Conservation (phyloP, 2,329 filamentous ascomycete genomes). For the Canariomyces notabilis region DNA sequence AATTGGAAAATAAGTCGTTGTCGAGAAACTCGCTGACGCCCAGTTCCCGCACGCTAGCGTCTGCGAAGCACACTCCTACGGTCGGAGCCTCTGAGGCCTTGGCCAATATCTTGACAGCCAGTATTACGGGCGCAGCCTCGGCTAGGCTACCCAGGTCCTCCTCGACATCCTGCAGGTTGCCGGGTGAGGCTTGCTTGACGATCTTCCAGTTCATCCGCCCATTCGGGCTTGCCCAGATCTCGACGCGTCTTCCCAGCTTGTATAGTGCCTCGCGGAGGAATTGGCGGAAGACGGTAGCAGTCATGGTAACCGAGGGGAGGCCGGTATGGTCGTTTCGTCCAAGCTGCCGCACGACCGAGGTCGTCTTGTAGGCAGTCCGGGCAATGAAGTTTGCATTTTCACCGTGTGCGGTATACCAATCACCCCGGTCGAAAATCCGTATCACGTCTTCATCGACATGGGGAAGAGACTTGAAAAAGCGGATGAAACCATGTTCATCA, state of each 20-base stretch:
- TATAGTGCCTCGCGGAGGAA: constrained; percentile 94
- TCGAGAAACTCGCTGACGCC: constrained; percentile 98
- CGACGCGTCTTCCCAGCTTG: constrained; percentile 81
- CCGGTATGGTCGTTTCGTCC: constrained; percentile 79
- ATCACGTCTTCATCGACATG: constrained; percentile 67
- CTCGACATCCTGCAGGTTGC: constrained; percentile 94
- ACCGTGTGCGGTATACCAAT: constrained; percentile 94
- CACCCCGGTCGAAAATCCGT: constrained; percentile 86
- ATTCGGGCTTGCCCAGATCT: constrained; percentile 75
- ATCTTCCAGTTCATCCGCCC: constrained; percentile 90
- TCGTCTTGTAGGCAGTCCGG: constrained; percentile 90
- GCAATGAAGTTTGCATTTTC: constrained; percentile 81
- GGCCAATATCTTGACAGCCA: constrained; percentile 89
- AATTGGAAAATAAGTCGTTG: constrained; percentile 97
- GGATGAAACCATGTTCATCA: constrained; percentile 95
- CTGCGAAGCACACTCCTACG: constrained; percentile 94
- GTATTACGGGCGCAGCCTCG: constrained; percentile 86
- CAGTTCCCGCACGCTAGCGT: constrained; percentile 91
- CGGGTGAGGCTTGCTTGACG: constrained; percentile 85
- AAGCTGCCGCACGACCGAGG: constrained; percentile 85
- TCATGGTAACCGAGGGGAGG: constrained; percentile 91
- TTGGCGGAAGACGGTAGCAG: constrained; percentile 88
- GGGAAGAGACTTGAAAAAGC: constrained; percentile 86
- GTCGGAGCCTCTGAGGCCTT: constrained; percentile 78
- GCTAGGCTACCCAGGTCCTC: constrained; percentile 85